Base-by-base conservation (phyloP, 306 rosid species). In the Argentina anserina region DNA sequence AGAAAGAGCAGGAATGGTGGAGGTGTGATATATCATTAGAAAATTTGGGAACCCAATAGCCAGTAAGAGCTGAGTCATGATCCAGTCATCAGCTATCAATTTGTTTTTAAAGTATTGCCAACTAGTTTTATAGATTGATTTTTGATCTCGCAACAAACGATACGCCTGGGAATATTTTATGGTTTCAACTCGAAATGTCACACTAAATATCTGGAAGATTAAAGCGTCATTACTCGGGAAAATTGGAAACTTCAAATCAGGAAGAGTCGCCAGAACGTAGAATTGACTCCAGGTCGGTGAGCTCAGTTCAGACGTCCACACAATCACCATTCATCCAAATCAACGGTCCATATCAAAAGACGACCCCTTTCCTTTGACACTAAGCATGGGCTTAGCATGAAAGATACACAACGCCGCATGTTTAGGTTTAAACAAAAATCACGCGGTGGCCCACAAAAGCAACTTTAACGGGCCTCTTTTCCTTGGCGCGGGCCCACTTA, bases 251-350 rank as follows among this genome's bases (percentile, higher is more conserved):
- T 68, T 68, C 42, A 20, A 10, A 68, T 13, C 5, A 29, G 40
- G 12, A 0, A 31, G 41, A 8, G 14, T 47, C 0, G 3, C n/a
- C 31, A n/a, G 62, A 25, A 52, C 55, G 42, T 28, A 40, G 23
- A 13, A 14, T 26, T 8, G 36, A 41, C 72, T 53, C 31, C 28
- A 65, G 18, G 79, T 65, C 83, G 71, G 77, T 45, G 25, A 71
- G 43, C 21, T 73, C n/a, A 33, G 3, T 17, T 0, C 1, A 29
- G 7, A 6, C n/a, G 17, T 6, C 17, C 65, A 28, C 34, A 29
- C 21, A 59, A 3, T 28, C 39, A 2, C 17, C 34, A 36, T 42
- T 61, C 42, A 61, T 6, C 17, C 9, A 12, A 0, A 49, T 55
- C 11, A 20, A 80, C 60, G 76, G 70, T 45, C 46, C 40, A 17